Evolutionary conservation across 2,329 filamentous ascomycete genomes (phyloP).

Genomic region (Clonostachys chloroleuca): DNA sequence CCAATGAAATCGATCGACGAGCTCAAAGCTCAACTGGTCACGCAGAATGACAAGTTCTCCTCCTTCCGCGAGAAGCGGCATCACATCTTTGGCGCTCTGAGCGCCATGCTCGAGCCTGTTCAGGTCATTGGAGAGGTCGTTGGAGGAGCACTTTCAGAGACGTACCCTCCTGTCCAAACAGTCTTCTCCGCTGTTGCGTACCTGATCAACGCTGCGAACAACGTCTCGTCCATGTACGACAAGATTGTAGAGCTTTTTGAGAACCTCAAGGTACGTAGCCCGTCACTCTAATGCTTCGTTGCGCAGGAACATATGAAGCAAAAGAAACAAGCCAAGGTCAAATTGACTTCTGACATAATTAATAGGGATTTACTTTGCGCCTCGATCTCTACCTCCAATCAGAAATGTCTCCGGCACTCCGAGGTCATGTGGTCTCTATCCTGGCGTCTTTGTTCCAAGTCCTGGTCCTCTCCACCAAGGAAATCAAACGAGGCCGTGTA

Average conservation of each 20-base stretch:
- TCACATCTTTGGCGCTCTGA: conserved; percentile 23
- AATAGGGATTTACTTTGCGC: conserved; percentile 33
- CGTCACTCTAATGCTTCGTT: neutral
- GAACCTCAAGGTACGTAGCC: conserved; percentile 23
- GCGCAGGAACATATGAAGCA: neutral
- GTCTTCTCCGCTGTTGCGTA: conserved; percentile 37
- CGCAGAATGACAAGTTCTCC: conserved; percentile 26
- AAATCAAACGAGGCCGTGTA: conserved; percentile 31
- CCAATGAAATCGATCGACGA: conserved; percentile 23
- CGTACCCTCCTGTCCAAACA: conserved; percentile 31
- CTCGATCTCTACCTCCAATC: conserved; percentile 33
- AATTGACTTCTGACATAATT: conserved; percentile 1
- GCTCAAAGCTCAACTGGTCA: conserved; percentile 20
- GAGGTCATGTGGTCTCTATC: conserved; percentile 32
- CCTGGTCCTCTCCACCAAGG: conserved; percentile 34
- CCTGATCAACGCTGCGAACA: conserved; percentile 35
- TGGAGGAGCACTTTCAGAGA: conserved; percentile 25
- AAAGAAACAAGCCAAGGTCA: neutral
- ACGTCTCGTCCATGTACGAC: conserved; percentile 38
- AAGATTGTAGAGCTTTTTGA: conserved; percentile 37
- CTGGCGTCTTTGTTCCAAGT: conserved; percentile 38
- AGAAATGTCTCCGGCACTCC: conserved; percentile 27
- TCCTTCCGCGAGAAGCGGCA: conserved; percentile 28
- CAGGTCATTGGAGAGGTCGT: conserved; percentile 31
- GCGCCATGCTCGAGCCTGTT: conserved; percentile 24